Percentiles rank a stretch among this genome's conserved stretches.
Conservation (phyloP, 495 filamentous ascomycete genomes). For the Aspergillus funiculosus region DNA sequence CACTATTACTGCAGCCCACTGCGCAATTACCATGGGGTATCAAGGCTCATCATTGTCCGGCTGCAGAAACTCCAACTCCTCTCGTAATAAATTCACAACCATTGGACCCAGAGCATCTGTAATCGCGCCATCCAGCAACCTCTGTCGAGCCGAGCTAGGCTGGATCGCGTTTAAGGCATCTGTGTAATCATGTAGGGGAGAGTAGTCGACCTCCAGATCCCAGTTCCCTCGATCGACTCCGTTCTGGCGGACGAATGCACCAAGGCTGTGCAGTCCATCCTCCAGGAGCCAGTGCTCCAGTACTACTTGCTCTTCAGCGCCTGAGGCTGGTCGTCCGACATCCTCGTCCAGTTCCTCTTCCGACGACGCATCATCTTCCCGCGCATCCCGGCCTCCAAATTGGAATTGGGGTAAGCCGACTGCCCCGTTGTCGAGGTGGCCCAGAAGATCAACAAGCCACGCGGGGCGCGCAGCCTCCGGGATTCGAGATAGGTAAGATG, state of each 20-base stretch:
- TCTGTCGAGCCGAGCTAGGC: constrained; percentile 24
- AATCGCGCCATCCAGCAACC: constrained; percentile 31
- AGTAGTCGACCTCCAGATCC: constrained; percentile 34
- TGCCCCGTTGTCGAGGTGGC: constrained; percentile 32
- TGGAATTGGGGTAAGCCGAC: constrained; percentile 24
- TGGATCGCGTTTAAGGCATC: constrained; percentile 29
- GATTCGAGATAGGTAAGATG: constrained; percentile 31
- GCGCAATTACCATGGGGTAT: no score
- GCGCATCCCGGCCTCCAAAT: constrained; percentile 16
- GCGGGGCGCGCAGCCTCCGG: constrained; percentile 33
- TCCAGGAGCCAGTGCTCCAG: constrained; percentile 37
- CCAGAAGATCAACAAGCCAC: constrained; percentile 41
- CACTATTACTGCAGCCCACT: no score
- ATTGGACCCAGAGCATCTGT: constrained; percentile 35
- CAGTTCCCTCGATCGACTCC: constrained; percentile 45
- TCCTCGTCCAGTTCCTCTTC: constrained; percentile 12
- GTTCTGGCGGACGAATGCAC: constrained; percentile 36
- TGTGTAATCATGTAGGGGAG: constrained; percentile 35
- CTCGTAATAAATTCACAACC: constrained; percentile 38
- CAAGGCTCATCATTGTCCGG: constrained; percentile 22
- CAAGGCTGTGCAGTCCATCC: constrained; percentile 31
- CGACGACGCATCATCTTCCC: constrained; percentile 12
- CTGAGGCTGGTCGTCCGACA: constrained; percentile 14
- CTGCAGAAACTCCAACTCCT: constrained; percentile 33
- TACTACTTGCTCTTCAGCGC: constrained; percentile 27